phyloP scores from a whole-genome alignment of 192 early-diverging fungal genomes.

The Coemansia sp. region DNA sequence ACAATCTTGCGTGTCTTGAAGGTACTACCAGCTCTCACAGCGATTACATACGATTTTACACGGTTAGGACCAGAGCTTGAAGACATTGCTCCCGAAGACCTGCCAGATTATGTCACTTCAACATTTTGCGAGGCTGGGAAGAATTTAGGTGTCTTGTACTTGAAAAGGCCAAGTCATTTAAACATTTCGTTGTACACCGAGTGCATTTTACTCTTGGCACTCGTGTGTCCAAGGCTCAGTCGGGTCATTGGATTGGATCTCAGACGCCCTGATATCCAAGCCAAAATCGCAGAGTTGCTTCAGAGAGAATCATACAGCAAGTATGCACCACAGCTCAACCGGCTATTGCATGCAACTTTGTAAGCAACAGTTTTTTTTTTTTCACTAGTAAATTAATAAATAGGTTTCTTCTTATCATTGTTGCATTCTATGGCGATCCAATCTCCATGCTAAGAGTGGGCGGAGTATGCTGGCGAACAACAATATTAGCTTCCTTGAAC shows the following conservation, averaged over 20 bases:
- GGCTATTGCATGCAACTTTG: neutral
- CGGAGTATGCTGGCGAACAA: conserved; percentile 75
- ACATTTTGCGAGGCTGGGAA: neutral
- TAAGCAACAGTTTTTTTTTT: neutral
- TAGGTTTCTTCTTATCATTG: neutral
- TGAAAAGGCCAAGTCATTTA: neutral
- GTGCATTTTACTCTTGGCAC: neutral
- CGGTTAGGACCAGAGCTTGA: neutral
- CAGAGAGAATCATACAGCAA: neutral
- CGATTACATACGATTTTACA: neutral
- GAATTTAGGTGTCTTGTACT: neutral
- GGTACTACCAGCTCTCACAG: neutral
- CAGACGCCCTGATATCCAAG: neutral
- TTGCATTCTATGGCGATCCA: conserved; percentile 17
- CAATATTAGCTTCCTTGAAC: conserved; percentile 83
- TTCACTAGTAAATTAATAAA: neutral
- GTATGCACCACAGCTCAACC: neutral
- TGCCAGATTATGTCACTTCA: neutral
- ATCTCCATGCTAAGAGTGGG: conserved; percentile 62
- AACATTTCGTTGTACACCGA: neutral
- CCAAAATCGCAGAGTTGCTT: neutral
- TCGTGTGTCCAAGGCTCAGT: neutral
- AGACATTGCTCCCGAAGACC: neutral
- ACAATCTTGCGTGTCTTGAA: neutral
- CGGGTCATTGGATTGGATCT: neutral